Base-by-base conservation (phyloP, 192 early-diverging fungal species). In the Phycomyces blakesleeanus region DNA sequence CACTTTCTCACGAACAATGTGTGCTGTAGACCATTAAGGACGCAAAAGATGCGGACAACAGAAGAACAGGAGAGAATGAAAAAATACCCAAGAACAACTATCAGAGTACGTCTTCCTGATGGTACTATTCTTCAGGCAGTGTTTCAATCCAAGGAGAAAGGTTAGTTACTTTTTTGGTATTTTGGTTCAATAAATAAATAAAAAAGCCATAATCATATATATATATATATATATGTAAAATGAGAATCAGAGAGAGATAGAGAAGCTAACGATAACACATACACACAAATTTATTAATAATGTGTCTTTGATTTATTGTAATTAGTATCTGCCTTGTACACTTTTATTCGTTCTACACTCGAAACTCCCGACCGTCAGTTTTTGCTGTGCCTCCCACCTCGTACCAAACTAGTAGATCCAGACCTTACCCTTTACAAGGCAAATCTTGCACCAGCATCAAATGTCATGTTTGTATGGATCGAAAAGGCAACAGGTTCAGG, bases 71-170 rank as follows among this genome's bases (percentile, higher is more conserved):
- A 78, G 25, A 75, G 68, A 44, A 69, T 80, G 67, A 64, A 74
- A 24, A 87, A 88, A 66, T 89, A 90, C 66, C 93, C 93, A 15
- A 92, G 85, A 51, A 87, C 90, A 0, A 72, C 77, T 5, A 84
- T 98, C 26, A 84, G 96, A 1, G 83, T 96, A n/a, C 81, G 88
- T 21, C 91, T 98, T 68, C 89, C 91, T 8, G 92, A 96, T 74
- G 76, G 80, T 25, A 71, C 78, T 2, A 83, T 85, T 26, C 51
- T 96, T 8, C 91, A 96, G 64, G 88, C 87, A 0, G 76, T 84
- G 2, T 98, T 96, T 67, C 54, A 73, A 16, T 87, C 88, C 5
- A 79, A 78, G 3, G 90, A 89, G 39, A 70, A 60, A 64, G 78
- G 83, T 86, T 7, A 34, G 29, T 34, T n/a, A n/a, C n/a, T n/a